These are phyloP conservation scores for Starmerella apis DNA, from an alignment of 805 yeast genomes.

Conservation along the genomic window DNA sequence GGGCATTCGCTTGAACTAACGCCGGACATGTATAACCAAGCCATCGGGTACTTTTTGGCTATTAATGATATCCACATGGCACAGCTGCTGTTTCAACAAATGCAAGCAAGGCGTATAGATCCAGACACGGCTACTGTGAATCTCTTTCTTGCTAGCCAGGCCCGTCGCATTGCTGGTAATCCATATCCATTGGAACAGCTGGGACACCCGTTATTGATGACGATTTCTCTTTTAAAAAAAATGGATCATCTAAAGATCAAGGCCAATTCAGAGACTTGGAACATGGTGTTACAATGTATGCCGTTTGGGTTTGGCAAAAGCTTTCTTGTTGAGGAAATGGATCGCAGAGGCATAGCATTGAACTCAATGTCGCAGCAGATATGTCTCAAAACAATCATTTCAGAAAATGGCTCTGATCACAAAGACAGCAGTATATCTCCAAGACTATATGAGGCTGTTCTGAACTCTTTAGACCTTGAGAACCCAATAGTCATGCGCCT, in stretches of 20 bases:
- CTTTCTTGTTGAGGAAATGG: slow-evolving; percentile 24
- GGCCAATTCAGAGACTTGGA: slow-evolving; percentile 22
- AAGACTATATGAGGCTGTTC: neutral
- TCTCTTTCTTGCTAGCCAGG: slow-evolving; percentile 16
- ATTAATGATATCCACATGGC: slow-evolving; percentile 17
- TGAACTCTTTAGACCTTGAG: slow-evolving; percentile 5
- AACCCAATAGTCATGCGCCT: slow-evolving; percentile 11
- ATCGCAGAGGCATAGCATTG: slow-evolving; percentile 16
- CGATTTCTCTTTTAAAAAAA: slow-evolving; percentile 5
- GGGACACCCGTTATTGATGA: slow-evolving; percentile 19
- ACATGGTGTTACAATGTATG: slow-evolving; percentile 21
- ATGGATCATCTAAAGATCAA: slow-evolving; percentile 11
- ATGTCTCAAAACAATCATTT: slow-evolving; percentile 9
- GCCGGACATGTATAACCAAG: slow-evolving; percentile 11
- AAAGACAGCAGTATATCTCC: neutral
- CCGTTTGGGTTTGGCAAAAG: slow-evolving; percentile 25
- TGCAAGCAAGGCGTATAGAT: slow-evolving; percentile 1
- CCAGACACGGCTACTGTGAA: slow-evolving; percentile 17
- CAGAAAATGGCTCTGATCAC: slow-evolving; percentile 2
- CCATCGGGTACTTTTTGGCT: slow-evolving; percentile 17
- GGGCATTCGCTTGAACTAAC: slow-evolving; percentile 2
- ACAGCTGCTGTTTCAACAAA: slow-evolving; percentile 1
- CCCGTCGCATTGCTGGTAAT: slow-evolving; percentile 5
- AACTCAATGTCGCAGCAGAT: slow-evolving; percentile 11
- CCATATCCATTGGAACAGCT: slow-evolving; percentile 15